Base-by-base conservation (phyloP, 768 basidiomycete species). In the Leccinum longicurvipes region DNA sequence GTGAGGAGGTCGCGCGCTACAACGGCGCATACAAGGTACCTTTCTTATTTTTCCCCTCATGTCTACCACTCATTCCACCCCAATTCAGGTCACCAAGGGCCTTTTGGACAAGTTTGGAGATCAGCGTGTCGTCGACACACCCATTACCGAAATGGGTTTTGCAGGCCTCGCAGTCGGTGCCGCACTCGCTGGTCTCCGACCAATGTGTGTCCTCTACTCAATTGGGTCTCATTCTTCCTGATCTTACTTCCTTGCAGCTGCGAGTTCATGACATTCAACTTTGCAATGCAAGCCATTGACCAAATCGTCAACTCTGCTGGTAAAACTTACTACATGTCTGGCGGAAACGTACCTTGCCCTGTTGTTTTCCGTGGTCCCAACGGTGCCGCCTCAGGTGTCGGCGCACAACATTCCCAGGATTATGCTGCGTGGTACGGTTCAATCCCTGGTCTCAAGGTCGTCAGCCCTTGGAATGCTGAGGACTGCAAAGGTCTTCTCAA, bases 241-340 rank as follows among this genome's bases (percentile, higher is more conserved):
- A 66, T 45, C 53, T 57, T 31, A 8, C 27, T 36, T 39, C 32
- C 27, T 41, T 41, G 39, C 57, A 93, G 91, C 67, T 98, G 95
- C 82, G 96, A 98, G 79, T 99, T 98, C 80, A 98, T 98, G 96
- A 98, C 96, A 15, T 98, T 96, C 82, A 98, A 99, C 82, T 98
- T 99, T 72, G 96, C 96, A 62, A 99, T 98, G 96, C 93, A 95
- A 76, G 95, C 97, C 56, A 98, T 99, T 72, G 97, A 99, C 77
- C 97, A 99, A 70, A 99, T 99, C 60, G 93, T 99, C 75, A 99
- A 99, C 82, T 98, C 97, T n/a, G 97, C 90, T 54, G 97, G 93
- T 58, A 99, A 98, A 81, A 99, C 97, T 4, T 95, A 98, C 76
- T 99, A 99, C 83, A 99, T 99, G 97, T 98, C 97, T 36, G 97